Evolutionary conservation across 2,329 filamentous ascomycete species (phyloP).

Genomic region (Alternaria solani): DNA sequence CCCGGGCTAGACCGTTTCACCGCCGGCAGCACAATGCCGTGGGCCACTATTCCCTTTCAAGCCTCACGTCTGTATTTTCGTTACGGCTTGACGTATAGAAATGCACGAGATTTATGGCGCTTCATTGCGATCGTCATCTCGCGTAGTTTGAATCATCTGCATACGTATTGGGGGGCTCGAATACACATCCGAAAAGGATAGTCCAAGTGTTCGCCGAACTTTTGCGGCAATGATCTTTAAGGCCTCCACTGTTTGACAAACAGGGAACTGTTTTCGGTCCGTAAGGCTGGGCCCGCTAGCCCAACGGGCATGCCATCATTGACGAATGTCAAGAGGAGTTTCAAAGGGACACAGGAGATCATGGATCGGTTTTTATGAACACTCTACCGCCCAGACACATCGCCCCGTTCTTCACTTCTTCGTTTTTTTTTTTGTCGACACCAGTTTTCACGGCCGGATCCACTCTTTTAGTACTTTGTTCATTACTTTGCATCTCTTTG

Average conservation of each 20-base stretch:
- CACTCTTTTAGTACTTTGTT: background rate
- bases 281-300: background rate
- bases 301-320: conserved; percentile 5
- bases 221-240: conserved; percentile 5
- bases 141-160: background rate
- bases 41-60: background rate
- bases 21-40: background rate
- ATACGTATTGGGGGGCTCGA: background rate
- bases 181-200: background rate
- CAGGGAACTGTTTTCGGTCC: conserved; percentile 5
- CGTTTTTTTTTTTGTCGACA: background rate
- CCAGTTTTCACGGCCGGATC: conserved; percentile 1
- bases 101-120: background rate
- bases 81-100: background rate
- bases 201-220: background rate
- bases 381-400: background rate
- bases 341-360: conserved; percentile 2
- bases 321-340: conserved; percentile 3
- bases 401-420: background rate
- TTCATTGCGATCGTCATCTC: conserved; percentile 8
- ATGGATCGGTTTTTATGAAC: conserved; percentile 9
- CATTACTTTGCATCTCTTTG: conserved; percentile 1
- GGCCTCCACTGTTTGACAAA: conserved; percentile 9
- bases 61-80: background rate
- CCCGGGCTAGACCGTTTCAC: conserved; percentile 9